phyloP scores from a whole-genome alignment of 495 filamentous ascomycete genomes.

The Tricharina praecox region DNA sequence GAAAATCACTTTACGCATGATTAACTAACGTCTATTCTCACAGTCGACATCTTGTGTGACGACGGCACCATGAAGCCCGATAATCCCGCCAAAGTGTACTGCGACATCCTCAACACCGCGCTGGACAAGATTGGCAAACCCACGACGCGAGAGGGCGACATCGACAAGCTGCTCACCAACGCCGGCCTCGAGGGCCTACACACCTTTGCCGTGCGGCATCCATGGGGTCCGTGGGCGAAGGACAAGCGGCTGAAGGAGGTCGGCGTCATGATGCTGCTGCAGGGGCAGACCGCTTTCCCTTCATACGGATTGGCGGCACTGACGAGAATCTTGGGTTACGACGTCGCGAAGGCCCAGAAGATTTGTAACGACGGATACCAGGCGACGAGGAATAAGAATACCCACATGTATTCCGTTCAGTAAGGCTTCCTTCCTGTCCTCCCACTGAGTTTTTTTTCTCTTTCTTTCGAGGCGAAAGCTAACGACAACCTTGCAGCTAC shows the following conservation, averaged over 20 bases:
- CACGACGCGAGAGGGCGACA: too few relatives aligned
- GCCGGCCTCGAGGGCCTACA: too few relatives aligned
- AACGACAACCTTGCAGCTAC: not conserved
- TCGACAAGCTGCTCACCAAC: too few relatives aligned
- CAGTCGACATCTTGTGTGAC: constrained; percentile 26
- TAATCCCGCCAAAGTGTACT: constrained; percentile 1
- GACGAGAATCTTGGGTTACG: constrained; percentile 8
- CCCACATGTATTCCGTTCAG: constrained; percentile 2
- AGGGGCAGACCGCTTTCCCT: constrained; percentile 5
- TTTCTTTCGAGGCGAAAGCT: not conserved
- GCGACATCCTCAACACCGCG: not conserved
- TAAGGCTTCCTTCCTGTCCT: too few relatives aligned
- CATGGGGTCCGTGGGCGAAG: constrained; percentile 8
- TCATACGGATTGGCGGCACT: constrained; percentile 10
- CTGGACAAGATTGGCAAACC: not conserved
- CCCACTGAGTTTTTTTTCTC: too few relatives aligned
- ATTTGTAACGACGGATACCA: constrained; percentile 6
- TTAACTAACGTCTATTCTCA: too few relatives aligned
- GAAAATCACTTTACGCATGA: not conserved
- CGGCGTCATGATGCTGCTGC: constrained; percentile 2
- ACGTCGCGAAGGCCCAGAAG: constrained; percentile 15
- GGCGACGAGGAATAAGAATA: constrained; percentile 2
- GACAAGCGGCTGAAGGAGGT: constrained; percentile 7
- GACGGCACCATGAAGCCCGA: constrained; percentile 22
- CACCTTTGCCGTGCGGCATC: too few relatives aligned